Evolutionary conservation across 495 filamentous ascomycete species (phyloP), one percentile per base, ranked within the genome.

Genomic region (Penicillium coffeae): DNA sequence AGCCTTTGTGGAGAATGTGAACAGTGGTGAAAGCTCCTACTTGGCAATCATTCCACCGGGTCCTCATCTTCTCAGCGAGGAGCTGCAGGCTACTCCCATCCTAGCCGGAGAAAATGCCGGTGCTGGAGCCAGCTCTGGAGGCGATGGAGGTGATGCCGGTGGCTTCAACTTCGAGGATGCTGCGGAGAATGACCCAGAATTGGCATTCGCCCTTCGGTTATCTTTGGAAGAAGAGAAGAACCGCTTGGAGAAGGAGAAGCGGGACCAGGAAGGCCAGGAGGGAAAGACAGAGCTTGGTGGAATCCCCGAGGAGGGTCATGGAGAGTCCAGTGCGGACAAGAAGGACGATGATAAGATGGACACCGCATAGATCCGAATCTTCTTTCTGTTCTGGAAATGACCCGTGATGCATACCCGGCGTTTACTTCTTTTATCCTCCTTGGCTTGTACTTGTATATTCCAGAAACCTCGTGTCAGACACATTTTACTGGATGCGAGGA

Each of bases 181-280:
- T 5, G 71, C 90, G 78, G 50, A 86, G 79, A 64, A 75, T 47
- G 93, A 98, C 65, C 93, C 93, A 21, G 93, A 97, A 64, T 65
- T 98, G 64, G 93, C 93, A 2, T 78, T 98, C 46, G 93, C 94
- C n/a, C 74, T 98, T 63, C 82, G 93, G 50, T 92, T 99, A 88
- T 95, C 89, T 63, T 87, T 94, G 80, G 94, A 99, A 66, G 94
- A 97, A 62, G 93, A 95, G 77, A 94, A 93, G 77, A 89, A 88
- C 50, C 74, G 93, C 59, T 82, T 93, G 68, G 92, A 95, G 60
- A 87, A 86, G 71, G 80, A 84, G 56, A 87, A 86, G 63, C 82
- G 82, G 52, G 88, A 89, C 30, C 78, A 83, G 48, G 86, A 88
- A 52, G 85, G 83, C 43, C 78, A 81, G 52, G 87, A 90, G 65